Evolutionary conservation across 140 eudicot species (phyloP).

Genomic region (Senecio squalidus): DNA sequence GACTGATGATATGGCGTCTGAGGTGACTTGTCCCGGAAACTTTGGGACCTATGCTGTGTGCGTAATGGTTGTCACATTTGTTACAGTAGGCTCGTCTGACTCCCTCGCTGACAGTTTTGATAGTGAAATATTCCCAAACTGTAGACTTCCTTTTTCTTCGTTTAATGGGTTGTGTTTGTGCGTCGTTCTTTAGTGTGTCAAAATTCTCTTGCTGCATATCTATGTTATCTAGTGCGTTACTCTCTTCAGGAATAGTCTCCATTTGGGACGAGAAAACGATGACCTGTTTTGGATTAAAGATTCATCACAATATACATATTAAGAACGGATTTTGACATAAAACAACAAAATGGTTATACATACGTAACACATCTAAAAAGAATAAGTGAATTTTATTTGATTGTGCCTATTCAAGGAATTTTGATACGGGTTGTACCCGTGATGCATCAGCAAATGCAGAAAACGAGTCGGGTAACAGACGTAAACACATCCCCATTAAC

Average conservation of each 20-base stretch:
- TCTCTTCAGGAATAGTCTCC: not conserved
- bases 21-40: not conserved
- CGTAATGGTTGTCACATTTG: not conserved
- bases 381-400: no score
- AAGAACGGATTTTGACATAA: no score
- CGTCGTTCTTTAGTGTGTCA: not conserved
- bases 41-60: not conserved
- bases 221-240: not conserved
- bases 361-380: no score
- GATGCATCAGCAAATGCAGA: no score
- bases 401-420: no score
- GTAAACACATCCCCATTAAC: no score
- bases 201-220: not conserved
- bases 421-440: no score
- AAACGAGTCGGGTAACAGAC: no score
- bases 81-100: not conserved
- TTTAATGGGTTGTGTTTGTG: not conserved
- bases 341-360: no score
- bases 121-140: not conserved
- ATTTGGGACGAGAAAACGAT: not conserved
- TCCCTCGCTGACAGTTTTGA: not conserved
- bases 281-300: no score
- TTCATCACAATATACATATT: no score
- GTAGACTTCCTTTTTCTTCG: not conserved
- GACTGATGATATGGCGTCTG: not conserved